phyloP scores from a whole-genome alignment of 2,329 filamentous ascomycete species.

The Talaromyces sp. region DNA sequence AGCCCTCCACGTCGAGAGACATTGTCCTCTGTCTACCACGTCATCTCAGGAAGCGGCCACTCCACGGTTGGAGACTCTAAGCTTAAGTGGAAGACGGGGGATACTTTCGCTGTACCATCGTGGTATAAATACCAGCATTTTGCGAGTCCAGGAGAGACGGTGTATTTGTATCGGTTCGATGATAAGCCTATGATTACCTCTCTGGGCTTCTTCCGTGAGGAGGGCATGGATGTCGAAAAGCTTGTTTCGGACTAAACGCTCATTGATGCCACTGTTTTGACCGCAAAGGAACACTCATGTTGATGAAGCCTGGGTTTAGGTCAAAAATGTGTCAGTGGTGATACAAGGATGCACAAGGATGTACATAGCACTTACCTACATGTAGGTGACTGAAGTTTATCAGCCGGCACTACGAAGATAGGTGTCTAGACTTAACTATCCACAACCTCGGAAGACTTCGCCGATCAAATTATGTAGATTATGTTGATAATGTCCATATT shows the following conservation, averaged over 20 bases:
- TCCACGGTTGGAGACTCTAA: conserved; percentile 38
- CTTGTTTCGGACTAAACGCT: conserved; percentile 32
- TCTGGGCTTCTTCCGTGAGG: conserved; percentile 50
- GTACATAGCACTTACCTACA: too few species aligned
- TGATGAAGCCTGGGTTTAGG: too few species aligned
- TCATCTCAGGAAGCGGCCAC: conserved; percentile 48
- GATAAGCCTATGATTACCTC: conserved; percentile 55
- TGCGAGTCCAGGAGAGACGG: conserved; percentile 33
- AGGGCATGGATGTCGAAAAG: conserved; percentile 40
- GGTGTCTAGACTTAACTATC: too few species aligned
- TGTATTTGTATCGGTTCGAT: conserved; percentile 55
- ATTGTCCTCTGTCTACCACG: conserved; percentile 53
- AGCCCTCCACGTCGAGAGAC: conserved; percentile 49
- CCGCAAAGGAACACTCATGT: too few species aligned
- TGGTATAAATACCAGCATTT: conserved; percentile 53
- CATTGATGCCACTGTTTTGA: too few species aligned
- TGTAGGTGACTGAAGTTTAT: too few species aligned
- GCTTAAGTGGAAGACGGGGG: conserved; percentile 49
- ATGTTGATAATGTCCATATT: too few species aligned
- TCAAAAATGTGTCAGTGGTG: too few species aligned
- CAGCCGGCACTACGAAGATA: too few species aligned
- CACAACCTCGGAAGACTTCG: too few species aligned
- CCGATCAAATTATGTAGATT: too few species aligned
- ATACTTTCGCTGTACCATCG: conserved; percentile 55
- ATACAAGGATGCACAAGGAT: too few species aligned